Evolutionary conservation across 2,329 filamentous ascomycete genomes (phyloP), one percentile per base, ranked within the genome.

Genomic region (Pleomassaria siparia): DNA sequence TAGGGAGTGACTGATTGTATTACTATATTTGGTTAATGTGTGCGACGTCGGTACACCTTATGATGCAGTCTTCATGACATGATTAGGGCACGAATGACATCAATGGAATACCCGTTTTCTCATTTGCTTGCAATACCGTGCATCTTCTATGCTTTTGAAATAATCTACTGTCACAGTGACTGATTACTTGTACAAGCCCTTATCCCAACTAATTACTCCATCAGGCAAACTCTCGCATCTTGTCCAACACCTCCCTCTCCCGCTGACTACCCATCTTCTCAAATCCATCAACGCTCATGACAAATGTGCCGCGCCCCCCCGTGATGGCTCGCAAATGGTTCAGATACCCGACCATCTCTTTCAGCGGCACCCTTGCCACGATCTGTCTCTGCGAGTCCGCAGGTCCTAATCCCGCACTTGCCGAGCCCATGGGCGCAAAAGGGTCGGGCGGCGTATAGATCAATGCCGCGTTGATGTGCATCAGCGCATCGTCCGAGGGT

Each of bases 281-380:
- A 68, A 88, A 89, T 29, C 79, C 78, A 73, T 89, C 85, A 40
- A 88, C 82, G 52, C 74, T 81, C 86, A 89, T 89, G 4, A 88
- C 82, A 67, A 89, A 89, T 1, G 85, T 88, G 0, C 86, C 86
- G 46, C 94, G 80, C 0, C 94, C 94, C 2, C 87, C 88, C 3
- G 92, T 99, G 75, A 96, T 80, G 71, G 89, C 91, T 43, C 94
- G 79, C 54, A 99, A 73, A 66, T 95, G 89, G 67, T 90, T 89
- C 59, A 97, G 77, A 70, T 97, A 99, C 33, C 92, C 89, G 28
- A 97, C 86, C 89, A 97, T 96, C 72, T 97, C 92, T 73, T 94
- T 95, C 60, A 97, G 78, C 25, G 94, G 94, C 22, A 97, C 92
- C 61, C 88, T 84, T 18, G 91, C 94, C 10, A 87, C 85, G 57